A percentile compares a stretch with the other conserved stretches of the same genome.
phyloP scores from a whole-genome alignment of 2,329 filamentous ascomycete species.

The Alternaria brassicicola region DNA sequence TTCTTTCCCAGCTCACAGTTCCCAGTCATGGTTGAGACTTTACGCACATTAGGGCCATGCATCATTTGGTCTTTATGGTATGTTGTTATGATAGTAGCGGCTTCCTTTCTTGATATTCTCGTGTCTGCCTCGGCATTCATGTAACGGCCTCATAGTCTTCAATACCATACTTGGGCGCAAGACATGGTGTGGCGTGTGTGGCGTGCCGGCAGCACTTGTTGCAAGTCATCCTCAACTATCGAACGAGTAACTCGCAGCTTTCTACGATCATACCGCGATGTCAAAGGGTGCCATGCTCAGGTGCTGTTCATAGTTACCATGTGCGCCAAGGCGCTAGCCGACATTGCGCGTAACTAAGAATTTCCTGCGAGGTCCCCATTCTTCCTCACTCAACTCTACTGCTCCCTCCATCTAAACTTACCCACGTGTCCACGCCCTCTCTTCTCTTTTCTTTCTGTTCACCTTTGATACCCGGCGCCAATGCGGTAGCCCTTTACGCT shows the following conservation, averaged over 20 bases:
- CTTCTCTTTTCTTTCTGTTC: constrained; percentile 10
- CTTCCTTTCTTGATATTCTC: constrained; percentile 22
- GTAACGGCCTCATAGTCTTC: constrained; percentile 5
- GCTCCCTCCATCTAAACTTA: constrained; percentile 4
- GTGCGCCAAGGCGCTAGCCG: constrained; percentile 9
- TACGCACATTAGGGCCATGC: constrained; percentile 3
- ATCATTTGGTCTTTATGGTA: constrained; percentile 35
- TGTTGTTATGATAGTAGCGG: constrained; percentile 13
- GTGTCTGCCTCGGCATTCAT: constrained; percentile 21
- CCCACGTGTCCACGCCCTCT: constrained; percentile 13
- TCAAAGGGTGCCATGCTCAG: background rate
- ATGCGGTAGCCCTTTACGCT: constrained; percentile 38
- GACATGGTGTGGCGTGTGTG: constrained; percentile 13
- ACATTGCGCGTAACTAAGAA: constrained; percentile 6
- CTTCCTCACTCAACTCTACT: constrained; percentile 15
- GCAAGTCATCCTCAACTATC: constrained; percentile 9
- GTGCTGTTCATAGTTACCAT: background rate
- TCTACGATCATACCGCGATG: background rate
- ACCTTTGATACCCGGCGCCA: constrained; percentile 12
- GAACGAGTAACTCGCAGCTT: background rate
- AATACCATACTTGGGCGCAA: constrained; percentile 15
- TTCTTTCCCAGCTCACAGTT: constrained; percentile 22
- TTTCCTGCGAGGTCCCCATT: constrained; percentile 14
- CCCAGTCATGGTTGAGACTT: constrained; percentile 19
- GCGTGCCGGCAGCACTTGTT: constrained; percentile 18